Base-by-base conservation (phyloP, 1,284 basidiomycete species). In the Papiliotrema terrestris region DNA sequence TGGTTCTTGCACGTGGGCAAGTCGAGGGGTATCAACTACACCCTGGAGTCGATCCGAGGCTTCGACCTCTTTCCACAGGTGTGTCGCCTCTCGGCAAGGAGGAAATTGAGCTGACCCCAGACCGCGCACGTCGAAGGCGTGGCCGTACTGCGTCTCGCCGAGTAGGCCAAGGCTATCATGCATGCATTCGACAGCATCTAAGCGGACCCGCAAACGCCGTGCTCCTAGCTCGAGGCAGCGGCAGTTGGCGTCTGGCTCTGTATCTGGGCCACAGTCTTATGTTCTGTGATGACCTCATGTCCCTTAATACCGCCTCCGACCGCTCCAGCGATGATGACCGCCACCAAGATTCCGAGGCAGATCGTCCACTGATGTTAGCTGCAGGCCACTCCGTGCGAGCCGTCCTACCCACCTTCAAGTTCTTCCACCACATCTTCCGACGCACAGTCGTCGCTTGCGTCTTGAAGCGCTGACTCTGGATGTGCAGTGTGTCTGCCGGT, bases 51-150 rank as follows among this genome's bases (percentile, higher is more conserved):
- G 68, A 67, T 95, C 63, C 78, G 88, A 60, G 92, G 91, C 20
- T 90, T 94, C 61, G 92, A 96, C 78, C 74, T 96, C 48, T 96
- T 96, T 79, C 91, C 92, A 9, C 91, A 95, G 79, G 93, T 91
- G n/a, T 86, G 89, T 54, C 90, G 9, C 11, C 26, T 45, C 17
- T 11, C 19, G 87, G 89, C 25, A 88, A 91, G 29, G 6, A 72
- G 83, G 66, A 15, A 22, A 43, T 38, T 17, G 23, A 42, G 49
- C 55, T 38, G 42, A 32, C 49, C 26, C 41, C 26, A 73, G 71
- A 73, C 71, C 4, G 68, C 71, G 8, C 68, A 70, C 55, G 68
- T 70, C 3, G 68, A 70, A 46, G 59, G 61, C 37, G 65, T 69
- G 2, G 67, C 66, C 23, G 68, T 68, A 2, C 77, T 92, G 51